Evolutionary conservation across 306 rosid species (phyloP), one percentile per base, ranked within the genome.

Genomic region (Echinosophora koreensis): DNA sequence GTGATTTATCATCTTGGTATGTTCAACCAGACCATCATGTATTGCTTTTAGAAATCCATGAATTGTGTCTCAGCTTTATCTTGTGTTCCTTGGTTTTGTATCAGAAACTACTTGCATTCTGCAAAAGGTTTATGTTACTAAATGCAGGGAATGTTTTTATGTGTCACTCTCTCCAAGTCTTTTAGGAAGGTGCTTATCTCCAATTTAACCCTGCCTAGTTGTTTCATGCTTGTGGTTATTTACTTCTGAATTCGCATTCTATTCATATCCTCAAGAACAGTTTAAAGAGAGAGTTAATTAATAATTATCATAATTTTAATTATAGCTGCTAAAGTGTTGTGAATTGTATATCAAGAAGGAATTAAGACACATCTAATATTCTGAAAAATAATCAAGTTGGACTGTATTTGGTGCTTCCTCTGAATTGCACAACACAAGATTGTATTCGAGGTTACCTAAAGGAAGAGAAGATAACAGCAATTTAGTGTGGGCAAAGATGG

Each of bases 21-120:
- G 85, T 80, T 74, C 69, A 37, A 7, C 18, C 14, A 55, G 73
- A 68, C 84, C 3, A 73, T 74, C 69, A 73, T 74, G 82, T 78
- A 38, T 81, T 59, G 38, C 39, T 82, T 54, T 69, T 54, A 58
- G 70, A 71, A 82, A 51, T 54, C 58, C 73, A 76, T 71, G 82
- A 52, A 61, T 18, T n/a, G 17, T 72, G 72, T 66, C 75, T 52
- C 22, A 15, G 63, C 37, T 49, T 75, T 47, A 5, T 73, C 17
- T 22, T 54, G 42, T 42, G 12, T 51, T 63, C 13, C 34, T 77
- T 62, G 37, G 50, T 64, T 74, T 69, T 51, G 66, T 61, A 66
- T 73, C 56, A 49, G 8, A 38, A 64, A 54, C 10, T 56, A 49
- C 37, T 11, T 80, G 69, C 59, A 63, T 69, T 46, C 27, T 27